phyloP scores from a whole-genome alignment of 352 stramenopile genomes.

The Hyaloperonospora brassicae region DNA sequence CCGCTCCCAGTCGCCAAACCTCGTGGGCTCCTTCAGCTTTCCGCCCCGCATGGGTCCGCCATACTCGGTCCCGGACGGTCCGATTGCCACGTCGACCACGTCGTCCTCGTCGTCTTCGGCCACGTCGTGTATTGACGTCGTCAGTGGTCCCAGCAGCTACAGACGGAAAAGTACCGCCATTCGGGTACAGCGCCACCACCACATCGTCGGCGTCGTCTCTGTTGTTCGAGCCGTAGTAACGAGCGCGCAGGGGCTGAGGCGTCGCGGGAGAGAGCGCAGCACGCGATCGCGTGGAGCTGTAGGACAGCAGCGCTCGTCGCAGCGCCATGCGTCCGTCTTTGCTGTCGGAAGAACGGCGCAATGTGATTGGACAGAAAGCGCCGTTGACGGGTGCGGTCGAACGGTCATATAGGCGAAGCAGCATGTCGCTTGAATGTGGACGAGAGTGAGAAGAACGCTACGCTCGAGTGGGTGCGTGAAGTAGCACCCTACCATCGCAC shows the following conservation, averaged over 20 bases:
- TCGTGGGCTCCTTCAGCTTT: slow-evolving; percentile 90
- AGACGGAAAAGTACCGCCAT: slow-evolving; percentile 18
- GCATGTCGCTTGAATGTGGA: no score
- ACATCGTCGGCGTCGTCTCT: slow-evolving; percentile 34
- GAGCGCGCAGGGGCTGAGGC: neutral
- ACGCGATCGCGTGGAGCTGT: slow-evolving; percentile 1
- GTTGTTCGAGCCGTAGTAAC: slow-evolving; percentile 26
- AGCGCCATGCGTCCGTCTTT: slow-evolving; percentile 16
- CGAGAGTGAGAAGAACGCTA: no score
- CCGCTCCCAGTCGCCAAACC: slow-evolving; percentile 97
- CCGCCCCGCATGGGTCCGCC: slow-evolving; percentile 90
- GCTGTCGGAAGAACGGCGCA: neutral
- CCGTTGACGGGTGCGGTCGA: neutral
- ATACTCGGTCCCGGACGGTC: slow-evolving; percentile 87
- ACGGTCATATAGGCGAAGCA: no score
- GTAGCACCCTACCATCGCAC: no score
- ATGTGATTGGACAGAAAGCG: slow-evolving; percentile 1
- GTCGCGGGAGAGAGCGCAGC: neutral
- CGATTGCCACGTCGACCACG: slow-evolving; percentile 89
- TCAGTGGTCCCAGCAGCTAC: slow-evolving; percentile 8
- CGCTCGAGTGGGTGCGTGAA: no score
- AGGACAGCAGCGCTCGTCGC: slow-evolving; percentile 11
- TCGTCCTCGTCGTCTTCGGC: slow-evolving; percentile 74
- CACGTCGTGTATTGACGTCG: no score
- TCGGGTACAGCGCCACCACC: slow-evolving; percentile 15